These are phyloP conservation scores for Raphanus hybrid DNA, from an alignment of 441 rosid species.

Conservation along the genomic window DNA sequence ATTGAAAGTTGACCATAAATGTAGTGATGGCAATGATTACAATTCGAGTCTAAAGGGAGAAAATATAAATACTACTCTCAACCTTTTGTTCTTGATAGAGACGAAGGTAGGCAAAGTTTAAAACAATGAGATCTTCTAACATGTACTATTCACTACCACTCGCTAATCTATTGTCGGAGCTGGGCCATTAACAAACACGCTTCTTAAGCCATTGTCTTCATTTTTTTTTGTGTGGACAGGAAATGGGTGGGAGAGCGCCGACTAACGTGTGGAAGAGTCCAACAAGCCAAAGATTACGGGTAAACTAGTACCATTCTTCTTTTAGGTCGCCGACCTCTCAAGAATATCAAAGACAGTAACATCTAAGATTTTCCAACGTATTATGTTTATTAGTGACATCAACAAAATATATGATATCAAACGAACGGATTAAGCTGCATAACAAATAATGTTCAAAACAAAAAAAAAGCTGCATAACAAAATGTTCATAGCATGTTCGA, in stretches of 20 bases:
- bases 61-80: background rate
- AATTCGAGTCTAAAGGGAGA: background rate
- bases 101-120: background rate
- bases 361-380: too few relatives aligned
- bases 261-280: constrained; percentile 39
- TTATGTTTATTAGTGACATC: background rate
- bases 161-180: constrained; percentile 7
- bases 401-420: background rate
- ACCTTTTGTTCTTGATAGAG: background rate
- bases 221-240: constrained; percentile 1
- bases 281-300: constrained; percentile 28
- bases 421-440: background rate
- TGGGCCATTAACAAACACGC: background rate
- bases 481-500: too few relatives aligned
- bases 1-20: constrained; percentile 3
- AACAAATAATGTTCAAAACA: too few relatives aligned
- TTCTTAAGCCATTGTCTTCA: background rate
- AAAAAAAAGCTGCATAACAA: too few relatives aligned
- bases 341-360: background rate
- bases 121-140: background rate
- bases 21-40: background rate
- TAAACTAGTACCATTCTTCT: constrained; percentile 7
- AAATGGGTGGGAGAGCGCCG: constrained; percentile 33
- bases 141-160: constrained; percentile 6
- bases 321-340: constrained; percentile 30